These are phyloP conservation scores for Xylaria sp. DNA, from an alignment of 2,329 filamentous ascomycete species.

Conservation along the genomic window DNA sequence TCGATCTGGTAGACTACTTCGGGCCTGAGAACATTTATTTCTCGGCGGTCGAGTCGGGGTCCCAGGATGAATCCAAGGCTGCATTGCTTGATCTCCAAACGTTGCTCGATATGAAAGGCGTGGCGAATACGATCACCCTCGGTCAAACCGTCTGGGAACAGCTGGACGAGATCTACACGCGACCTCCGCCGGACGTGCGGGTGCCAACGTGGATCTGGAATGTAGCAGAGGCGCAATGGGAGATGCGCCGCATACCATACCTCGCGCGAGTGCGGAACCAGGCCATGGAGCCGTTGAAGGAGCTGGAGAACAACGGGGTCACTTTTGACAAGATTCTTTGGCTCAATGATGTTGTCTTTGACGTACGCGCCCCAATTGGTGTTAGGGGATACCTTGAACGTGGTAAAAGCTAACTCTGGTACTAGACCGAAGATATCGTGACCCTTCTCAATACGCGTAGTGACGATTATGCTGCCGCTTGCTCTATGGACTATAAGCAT, in stretches of 20 bases:
- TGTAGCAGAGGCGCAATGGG: conserved; percentile 60
- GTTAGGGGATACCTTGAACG: conserved; percentile 34
- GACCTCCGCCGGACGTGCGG: conserved; percentile 49
- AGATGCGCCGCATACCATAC: conserved; percentile 74
- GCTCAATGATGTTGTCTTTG: conserved; percentile 70
- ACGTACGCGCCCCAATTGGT: conserved; percentile 50
- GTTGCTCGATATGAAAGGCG: conserved; percentile 60
- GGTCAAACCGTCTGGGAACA: conserved; percentile 66
- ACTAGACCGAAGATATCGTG: conserved; percentile 58
- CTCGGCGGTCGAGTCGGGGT: conserved; percentile 73
- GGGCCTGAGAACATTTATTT: conserved; percentile 72
- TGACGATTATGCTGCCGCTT: conserved; percentile 68
- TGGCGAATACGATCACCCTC: conserved; percentile 65
- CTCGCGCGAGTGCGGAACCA: conserved; percentile 71
- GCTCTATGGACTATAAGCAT: conserved; percentile 67
- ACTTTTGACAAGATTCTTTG: conserved; percentile 67
- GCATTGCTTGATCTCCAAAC: conserved; percentile 67
- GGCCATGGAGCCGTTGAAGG: conserved; percentile 67
- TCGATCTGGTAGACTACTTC: conserved; percentile 65
- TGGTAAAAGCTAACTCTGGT: conserved; percentile 34
- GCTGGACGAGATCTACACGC: conserved; percentile 62
- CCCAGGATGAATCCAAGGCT: conserved; percentile 73
- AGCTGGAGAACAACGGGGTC: conserved; percentile 59
- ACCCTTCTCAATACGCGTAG: conserved; percentile 63
- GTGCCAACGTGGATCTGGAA: conserved; percentile 70